Percentiles rank a stretch among this genome's conserved stretches.
Conservation (phyloP, 2,329 filamentous ascomycete species). For the Teratosphaeria zuluensis region DNA sequence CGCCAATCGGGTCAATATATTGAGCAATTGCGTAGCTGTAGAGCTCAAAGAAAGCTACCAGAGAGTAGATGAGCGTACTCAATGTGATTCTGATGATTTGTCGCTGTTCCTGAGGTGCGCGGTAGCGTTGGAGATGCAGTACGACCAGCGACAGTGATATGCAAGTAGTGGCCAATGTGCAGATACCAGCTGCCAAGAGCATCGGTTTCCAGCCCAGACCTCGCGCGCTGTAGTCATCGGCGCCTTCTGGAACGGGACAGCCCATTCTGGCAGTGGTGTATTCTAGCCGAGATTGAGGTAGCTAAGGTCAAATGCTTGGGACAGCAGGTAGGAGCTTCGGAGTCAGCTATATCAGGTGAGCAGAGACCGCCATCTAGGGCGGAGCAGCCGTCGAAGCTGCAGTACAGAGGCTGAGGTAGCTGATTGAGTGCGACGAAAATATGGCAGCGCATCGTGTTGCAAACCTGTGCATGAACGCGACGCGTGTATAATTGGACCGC, state of each 20-base stretch:
- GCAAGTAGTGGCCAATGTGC: conserved; percentile 9
- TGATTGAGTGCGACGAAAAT: neutral
- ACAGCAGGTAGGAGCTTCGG: neutral
- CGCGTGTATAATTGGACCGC: neutral
- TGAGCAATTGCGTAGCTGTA: conserved; percentile 17
- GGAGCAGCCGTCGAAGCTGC: neutral
- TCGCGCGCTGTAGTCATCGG: conserved; percentile 21
- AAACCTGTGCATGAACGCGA: neutral
- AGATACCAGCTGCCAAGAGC: conserved; percentile 8
- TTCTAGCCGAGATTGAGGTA: neutral
- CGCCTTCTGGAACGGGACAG: neutral
- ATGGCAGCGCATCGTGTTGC: neutral
- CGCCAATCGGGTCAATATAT: conserved; percentile 19
- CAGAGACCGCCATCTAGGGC: neutral
- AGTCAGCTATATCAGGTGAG: neutral
- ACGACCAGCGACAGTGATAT: conserved; percentile 14
- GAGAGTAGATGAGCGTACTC: conserved; percentile 14
- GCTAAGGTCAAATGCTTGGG: neutral
- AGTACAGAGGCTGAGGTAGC: neutral
- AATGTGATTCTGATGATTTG: conserved; percentile 22
- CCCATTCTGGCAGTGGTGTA: neutral
- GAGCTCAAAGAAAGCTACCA: conserved; percentile 16
- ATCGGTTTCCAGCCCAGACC: conserved; percentile 13
- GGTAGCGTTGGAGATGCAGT: conserved; percentile 20
- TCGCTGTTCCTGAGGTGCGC: conserved; percentile 21